Evolutionary conservation across 2,329 filamentous ascomycete species (phyloP).

Genomic region (Penicillium sumatraense): DNA sequence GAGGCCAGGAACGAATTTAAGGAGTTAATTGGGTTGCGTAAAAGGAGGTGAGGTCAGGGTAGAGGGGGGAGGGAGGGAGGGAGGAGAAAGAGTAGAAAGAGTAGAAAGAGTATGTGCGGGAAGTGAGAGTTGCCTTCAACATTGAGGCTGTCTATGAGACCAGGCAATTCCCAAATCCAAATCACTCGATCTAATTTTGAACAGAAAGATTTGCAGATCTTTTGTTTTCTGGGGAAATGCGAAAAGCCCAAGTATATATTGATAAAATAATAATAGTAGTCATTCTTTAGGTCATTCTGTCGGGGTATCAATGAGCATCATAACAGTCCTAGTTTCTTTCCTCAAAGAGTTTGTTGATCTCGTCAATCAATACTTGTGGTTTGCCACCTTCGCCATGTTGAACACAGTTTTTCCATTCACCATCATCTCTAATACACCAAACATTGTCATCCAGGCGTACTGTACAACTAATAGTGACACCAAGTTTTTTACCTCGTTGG

Average conservation of each 20-base stretch:
- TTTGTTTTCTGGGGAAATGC: neutral
- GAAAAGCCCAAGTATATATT: neutral
- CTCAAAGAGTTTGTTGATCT: conserved; percentile 72
- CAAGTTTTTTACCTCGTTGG: conserved; percentile 61
- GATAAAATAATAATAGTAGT: neutral
- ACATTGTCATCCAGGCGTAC: conserved; percentile 76
- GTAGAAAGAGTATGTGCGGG: too few relatives aligned
- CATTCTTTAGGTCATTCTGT: neutral
- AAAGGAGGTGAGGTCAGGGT: too few relatives aligned
- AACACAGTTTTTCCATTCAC: conserved; percentile 79
- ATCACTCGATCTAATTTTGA: neutral
- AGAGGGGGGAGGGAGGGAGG: neutral
- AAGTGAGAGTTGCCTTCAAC: neutral
- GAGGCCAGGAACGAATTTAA: too few relatives aligned
- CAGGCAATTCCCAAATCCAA: neutral
- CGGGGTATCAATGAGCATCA: conserved; percentile 10
- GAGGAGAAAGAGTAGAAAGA: too few relatives aligned
- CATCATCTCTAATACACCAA: conserved; percentile 82
- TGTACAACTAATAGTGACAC: conserved; percentile 75
- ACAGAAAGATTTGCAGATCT: neutral
- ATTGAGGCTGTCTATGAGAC: neutral
- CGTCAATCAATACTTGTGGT: conserved; percentile 69
- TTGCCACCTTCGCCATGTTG: conserved; percentile 60
- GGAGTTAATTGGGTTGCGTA: neutral
- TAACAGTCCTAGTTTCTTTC: conserved; percentile 31